Evolutionary conservation across 176 grass and related monocot species (phyloP), one percentile per base, ranked within the genome.

Genomic region (Tuctoria greenei): DNA sequence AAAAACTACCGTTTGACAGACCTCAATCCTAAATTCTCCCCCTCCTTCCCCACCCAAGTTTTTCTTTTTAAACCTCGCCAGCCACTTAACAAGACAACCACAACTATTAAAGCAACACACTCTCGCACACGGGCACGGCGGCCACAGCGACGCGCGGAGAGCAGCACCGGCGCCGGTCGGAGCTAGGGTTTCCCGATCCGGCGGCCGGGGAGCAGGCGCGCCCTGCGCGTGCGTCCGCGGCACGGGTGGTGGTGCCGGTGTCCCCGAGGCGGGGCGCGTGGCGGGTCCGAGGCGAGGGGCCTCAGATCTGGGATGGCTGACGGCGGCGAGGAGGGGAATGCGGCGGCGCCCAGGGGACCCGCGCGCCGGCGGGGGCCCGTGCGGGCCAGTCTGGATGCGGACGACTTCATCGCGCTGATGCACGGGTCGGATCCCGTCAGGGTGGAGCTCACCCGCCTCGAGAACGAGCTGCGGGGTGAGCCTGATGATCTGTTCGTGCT

Each of bases 401-500:
- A 99, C 75, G 96, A 99, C 87, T 94, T 99, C 81, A 88, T 99
- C 80, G 89, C 93, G 60, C 75, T 99, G 71, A 88, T 99, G 74
- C 95, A 99, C 82, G 95, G 95, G 20, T 99, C 95, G 74, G 95
- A 99, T 99, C 95, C 95, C 73, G 92, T 99, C 80, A 86, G 82
- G 85, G 87, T 99, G 42, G 95, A 99, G 80, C 95, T 99, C 51
- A 99, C 90, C 66, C 89, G 95, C 61, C 89, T 99, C 21, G 95
- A 98, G 81, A 98, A 98, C 55, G 95, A 94, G 88, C 82, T 99
- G 45, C 72, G 89, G 83, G 95, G 95, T 99, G 70, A 73, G 82
- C 75, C 38, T 3, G 13, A 13, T 69, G 66, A 79, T 72, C 61
- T 54, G 41, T 28, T 59, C 59, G 47, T 27, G 26, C 59, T 28